Percentiles rank a stretch among this genome's conserved stretches.
Evolutionary conservation across 2,329 filamentous ascomycete genomes (phyloP).

Genomic region (Onygena corvina): DNA sequence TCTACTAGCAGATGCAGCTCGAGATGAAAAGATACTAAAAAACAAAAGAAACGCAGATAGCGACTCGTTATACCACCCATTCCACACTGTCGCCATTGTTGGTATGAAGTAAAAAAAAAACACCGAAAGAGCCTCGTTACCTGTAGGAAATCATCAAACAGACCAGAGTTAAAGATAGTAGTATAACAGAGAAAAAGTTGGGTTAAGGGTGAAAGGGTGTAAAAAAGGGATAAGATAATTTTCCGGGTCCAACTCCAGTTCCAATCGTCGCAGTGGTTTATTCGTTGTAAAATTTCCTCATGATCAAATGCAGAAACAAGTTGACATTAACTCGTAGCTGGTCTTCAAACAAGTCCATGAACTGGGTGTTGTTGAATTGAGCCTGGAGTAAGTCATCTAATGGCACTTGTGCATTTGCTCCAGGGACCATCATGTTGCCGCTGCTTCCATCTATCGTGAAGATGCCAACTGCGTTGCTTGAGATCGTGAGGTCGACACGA

Average conservation of each 20-base stretch:
- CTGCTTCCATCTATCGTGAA: conserved; percentile 86
- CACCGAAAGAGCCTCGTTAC: conserved; percentile 5
- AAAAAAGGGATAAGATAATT: background rate
- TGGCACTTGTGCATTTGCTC: conserved; percentile 66
- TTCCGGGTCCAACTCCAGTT: conserved; percentile 1
- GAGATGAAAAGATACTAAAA: conserved; percentile 6
- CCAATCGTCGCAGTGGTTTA: conserved; percentile 6
- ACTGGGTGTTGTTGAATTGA: conserved; percentile 93
- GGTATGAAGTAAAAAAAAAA: too few relatives aligned
- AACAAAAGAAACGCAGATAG: conserved; percentile 12
- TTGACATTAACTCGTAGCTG: conserved; percentile 89
- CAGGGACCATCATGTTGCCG: conserved; percentile 90
- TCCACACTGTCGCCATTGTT: background rate
- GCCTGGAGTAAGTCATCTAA: conserved; percentile 91
- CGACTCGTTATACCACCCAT: conserved; percentile 7
- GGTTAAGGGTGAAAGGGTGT: background rate
- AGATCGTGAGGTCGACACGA: conserved; percentile 86
- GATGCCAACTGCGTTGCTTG: conserved; percentile 82
- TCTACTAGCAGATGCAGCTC: background rate
- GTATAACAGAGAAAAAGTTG: background rate
- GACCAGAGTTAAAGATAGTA: background rate
- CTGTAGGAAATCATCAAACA: background rate
- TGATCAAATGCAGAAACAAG: conserved; percentile 85
- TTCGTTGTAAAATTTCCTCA: conserved; percentile 86
- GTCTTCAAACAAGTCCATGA: conserved; percentile 86